A percentile compares a stretch with the other conserved stretches of the same genome.
Evolutionary conservation across 192 early-diverging fungal genomes (phyloP).

Genomic region (Coemansia guatemalensis): DNA sequence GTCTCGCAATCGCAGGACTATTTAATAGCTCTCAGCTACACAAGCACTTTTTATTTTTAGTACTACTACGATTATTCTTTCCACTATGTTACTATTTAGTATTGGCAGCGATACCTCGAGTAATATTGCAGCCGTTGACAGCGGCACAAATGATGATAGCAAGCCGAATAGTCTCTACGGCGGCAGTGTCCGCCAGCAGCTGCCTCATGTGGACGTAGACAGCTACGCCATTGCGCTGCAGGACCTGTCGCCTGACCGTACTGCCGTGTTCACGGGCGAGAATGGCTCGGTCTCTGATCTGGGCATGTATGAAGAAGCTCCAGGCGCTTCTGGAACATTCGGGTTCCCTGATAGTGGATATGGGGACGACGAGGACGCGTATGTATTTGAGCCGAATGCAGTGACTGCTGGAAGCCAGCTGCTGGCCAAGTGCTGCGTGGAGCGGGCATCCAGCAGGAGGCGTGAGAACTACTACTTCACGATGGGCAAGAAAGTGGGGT

Average conservation of each 20-base stretch:
- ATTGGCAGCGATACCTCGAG: constrained; percentile 10
- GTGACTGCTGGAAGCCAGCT: constrained; percentile 3
- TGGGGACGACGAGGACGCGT: constrained; percentile 7
- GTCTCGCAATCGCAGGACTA: not conserved
- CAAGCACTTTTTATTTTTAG: not conserved
- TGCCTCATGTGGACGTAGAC: not conserved
- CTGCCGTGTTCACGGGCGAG: constrained; percentile 3
- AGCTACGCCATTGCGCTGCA: constrained; percentile 4
- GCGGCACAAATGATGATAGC: constrained; percentile 24
- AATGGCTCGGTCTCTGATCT: constrained; percentile 6
- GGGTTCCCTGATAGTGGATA: constrained; percentile 9
- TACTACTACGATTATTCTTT: not conserved
- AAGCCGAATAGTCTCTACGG: constrained; percentile 52
- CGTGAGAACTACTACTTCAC: constrained; percentile 53
- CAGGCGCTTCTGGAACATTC: not conserved
- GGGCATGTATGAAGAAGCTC: not conserved
- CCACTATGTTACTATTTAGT: constrained; percentile 18
- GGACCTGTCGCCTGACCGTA: constrained; percentile 15
- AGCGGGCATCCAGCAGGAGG: constrained; percentile 37
- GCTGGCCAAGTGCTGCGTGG: constrained; percentile 48
- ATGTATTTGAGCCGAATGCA: constrained; percentile 7
- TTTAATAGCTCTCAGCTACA: too few relatives aligned
- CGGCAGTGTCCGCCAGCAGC: constrained; percentile 32
- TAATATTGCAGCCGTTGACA: constrained; percentile 13
- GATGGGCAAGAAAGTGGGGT: constrained; percentile 56